These are phyloP conservation scores for Spathaspora girioi DNA, from an alignment of 805 yeast genomes.

Conservation along the genomic window DNA sequence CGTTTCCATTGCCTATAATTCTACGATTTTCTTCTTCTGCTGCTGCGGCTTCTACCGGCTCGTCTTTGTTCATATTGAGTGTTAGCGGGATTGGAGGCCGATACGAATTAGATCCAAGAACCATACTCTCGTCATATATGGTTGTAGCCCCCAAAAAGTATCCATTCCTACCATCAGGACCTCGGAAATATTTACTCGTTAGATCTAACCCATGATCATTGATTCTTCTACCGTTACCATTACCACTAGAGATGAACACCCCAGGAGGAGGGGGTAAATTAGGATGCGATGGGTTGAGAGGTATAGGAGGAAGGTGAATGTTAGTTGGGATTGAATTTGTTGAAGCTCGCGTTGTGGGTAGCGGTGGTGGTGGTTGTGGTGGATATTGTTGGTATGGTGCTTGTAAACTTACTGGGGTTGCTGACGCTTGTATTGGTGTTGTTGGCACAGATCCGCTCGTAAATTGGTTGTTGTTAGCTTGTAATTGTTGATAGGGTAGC, in stretches of 20 bases:
- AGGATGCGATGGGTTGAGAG: constrained; percentile 1
- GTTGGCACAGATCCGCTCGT: not conserved
- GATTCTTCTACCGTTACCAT: not conserved
- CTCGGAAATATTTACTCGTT: not conserved
- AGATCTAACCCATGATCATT: not conserved
- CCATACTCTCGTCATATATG: constrained; percentile 2
- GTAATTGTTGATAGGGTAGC: not conserved
- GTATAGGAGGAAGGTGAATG: constrained; percentile 1
- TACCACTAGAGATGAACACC: not conserved
- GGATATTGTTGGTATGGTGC: not conserved
- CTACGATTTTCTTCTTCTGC: too few species aligned
- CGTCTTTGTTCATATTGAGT: not conserved
- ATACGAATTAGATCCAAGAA: not conserved
- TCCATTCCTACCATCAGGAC: constrained; percentile 2
- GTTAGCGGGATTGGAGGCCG: not conserved
- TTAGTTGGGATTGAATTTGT: not conserved
- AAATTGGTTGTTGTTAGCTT: not conserved
- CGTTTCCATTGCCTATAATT: not conserved
- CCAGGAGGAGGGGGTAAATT: not conserved
- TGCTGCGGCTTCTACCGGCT: too few species aligned
- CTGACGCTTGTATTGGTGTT: not conserved
- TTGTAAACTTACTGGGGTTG: not conserved
- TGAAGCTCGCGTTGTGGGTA: not conserved
- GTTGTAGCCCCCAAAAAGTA: not conserved
- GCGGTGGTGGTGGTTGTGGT: not conserved